Evolutionary conservation across 305 asterid species (phyloP).

Genomic region (Stenogyne calaminthoides): DNA sequence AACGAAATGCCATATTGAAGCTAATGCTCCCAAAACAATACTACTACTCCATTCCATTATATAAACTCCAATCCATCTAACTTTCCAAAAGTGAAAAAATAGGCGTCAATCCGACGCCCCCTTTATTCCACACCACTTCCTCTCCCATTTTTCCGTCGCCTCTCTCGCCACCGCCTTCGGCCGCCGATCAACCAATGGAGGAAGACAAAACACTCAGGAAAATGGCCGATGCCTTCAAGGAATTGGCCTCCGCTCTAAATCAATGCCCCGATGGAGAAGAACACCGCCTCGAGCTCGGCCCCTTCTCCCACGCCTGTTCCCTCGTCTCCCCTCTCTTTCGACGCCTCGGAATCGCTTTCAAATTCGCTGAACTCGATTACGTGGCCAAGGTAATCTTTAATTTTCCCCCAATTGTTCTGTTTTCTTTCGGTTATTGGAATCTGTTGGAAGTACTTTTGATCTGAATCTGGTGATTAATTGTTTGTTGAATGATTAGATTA

Average conservation of each 20-base stretch:
- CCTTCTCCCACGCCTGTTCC: constrained; percentile 80
- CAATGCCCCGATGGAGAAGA: constrained; percentile 46
- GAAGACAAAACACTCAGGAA: constrained; percentile 61
- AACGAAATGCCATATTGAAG: not conserved
- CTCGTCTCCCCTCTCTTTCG: constrained; percentile 90
- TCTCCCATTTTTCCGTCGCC: not conserved
- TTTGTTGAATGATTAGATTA: not conserved
- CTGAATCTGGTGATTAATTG: not conserved
- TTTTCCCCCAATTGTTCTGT: not conserved
- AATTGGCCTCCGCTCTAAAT: constrained; percentile 45
- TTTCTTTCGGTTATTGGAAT: not conserved
- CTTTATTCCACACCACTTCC: constrained; percentile 23
- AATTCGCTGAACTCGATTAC: constrained; percentile 89
- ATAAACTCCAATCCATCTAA: not conserved
- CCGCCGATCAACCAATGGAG: constrained; percentile 43
- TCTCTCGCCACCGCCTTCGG: constrained; percentile 11
- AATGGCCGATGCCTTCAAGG: constrained; percentile 80
- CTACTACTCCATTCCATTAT: not conserved
- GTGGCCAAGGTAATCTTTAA: constrained; percentile 67
- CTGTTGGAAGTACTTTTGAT: not conserved
- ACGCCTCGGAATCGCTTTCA: constrained; percentile 95
- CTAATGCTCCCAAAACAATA: too few relatives aligned
- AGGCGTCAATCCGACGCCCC: constrained; percentile 38
- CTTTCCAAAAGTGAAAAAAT: constrained; percentile 5
- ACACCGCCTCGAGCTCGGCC: constrained; percentile 54